Base-by-base conservation (phyloP, 2,329 filamentous ascomycete species). In the Fusarium bulbicola region DNA sequence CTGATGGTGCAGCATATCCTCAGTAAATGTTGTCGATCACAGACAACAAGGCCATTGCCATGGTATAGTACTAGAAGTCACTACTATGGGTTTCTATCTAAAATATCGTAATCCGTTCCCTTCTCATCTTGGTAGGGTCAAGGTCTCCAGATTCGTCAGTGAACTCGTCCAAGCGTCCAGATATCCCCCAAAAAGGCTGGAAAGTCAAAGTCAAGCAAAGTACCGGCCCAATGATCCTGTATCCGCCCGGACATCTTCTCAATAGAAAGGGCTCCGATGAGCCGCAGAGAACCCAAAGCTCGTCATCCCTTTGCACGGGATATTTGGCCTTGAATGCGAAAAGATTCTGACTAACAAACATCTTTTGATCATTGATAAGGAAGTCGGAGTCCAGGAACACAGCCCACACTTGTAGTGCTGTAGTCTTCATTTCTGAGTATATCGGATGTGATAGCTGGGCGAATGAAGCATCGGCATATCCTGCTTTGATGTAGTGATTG, bases 1-100 rank as follows among this genome's bases (percentile, higher is more conserved):
- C 93, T 1, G 95, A 99, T 82, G 95, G 96, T 1, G 89, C 81
- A 5, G 90, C 89, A 13, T 91, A 87, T 79, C 90, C 90, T 40
- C 81, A 81, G 72, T 81, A 47, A 12, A 47, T 30, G 32, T 32
- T 14, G 32, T 32, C 32, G 32, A 32, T 32, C 32, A 14, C 32
- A 32, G 32, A 32, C 5, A 32, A 32, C 32, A 32, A 32, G 32
- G 32, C 32, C 2, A 32, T 32, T 32, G 32, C 5, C 32, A 32
- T 32, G 13, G 14, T 32, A 32, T 6, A 32, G 30, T 13, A 32
- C 30, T 32, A 6, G 30, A 32, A 32, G 30, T 32, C 30, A 5
- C 30, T 32, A 32, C 30, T 12, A 18, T 8, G 15, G 3, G n/a
- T 34, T 3, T 34, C 6, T 8, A 34, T 15, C 32, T 49, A 49